These are phyloP conservation scores for Fusarium redolens DNA, from an alignment of 2,329 filamentous ascomycete genomes.

Conservation along the genomic window DNA sequence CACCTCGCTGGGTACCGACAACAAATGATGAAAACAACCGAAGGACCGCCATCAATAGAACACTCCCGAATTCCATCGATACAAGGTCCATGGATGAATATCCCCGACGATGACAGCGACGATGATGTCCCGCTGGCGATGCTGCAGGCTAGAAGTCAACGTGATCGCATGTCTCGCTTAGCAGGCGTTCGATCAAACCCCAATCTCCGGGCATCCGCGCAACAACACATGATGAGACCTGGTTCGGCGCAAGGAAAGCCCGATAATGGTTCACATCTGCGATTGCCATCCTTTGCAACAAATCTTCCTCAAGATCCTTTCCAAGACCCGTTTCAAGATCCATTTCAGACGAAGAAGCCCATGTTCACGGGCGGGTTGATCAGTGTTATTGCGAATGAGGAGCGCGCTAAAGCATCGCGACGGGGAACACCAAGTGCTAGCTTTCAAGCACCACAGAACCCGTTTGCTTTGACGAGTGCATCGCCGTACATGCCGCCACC, in stretches of 20 bases:
- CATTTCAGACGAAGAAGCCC: slow-evolving; percentile 4
- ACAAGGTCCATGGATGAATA: slow-evolving; percentile 11
- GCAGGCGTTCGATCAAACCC: slow-evolving; percentile 26
- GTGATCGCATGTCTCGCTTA: slow-evolving; percentile 5
- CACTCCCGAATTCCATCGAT: slow-evolving; percentile 8
- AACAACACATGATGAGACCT: slow-evolving; percentile 28
- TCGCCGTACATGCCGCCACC: slow-evolving; percentile 4
- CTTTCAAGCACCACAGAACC: slow-evolving; percentile 2
- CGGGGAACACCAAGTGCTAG: slow-evolving; percentile 9
- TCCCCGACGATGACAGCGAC: slow-evolving; percentile 6
- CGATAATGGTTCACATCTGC: slow-evolving; percentile 1
- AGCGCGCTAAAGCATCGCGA: slow-evolving; percentile 30
- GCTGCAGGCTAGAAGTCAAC: slow-evolving; percentile 7
- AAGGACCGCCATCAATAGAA: background rate
- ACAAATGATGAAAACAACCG: slow-evolving; percentile 37
- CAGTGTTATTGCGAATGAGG: slow-evolving; percentile 26
- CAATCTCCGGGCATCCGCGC: slow-evolving; percentile 23
- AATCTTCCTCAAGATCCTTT: slow-evolving; percentile 35
- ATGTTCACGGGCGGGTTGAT: slow-evolving; percentile 28
- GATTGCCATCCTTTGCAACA: slow-evolving; percentile 24
- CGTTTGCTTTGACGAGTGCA: background rate
- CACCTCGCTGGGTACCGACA: slow-evolving; percentile 30
- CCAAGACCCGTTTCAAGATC: slow-evolving; percentile 6
- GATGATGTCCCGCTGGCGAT: slow-evolving; percentile 33
- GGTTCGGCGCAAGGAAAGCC: slow-evolving; percentile 21